Base-by-base conservation (phyloP, 805 yeast species). In the Henningerozyma blattae region DNA sequence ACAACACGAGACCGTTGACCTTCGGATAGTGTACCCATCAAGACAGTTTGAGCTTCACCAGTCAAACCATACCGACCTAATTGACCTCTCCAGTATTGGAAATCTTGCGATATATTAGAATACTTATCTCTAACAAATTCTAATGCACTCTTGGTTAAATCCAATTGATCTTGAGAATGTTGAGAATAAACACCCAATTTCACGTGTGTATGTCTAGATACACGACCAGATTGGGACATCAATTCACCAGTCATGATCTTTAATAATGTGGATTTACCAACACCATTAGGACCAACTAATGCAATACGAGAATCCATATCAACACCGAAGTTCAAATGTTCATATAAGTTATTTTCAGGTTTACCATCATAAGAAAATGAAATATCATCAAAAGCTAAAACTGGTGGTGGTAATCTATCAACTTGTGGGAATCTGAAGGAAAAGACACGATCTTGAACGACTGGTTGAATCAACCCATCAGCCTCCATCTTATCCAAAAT, bases 401-500 rank as follows among this genome's bases (percentile, higher is more conserved):
- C 98, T 59, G 98, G 98, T 44, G 98, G 98, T 43, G 98, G 98
- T 50, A 91, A 73, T 70, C 91, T 86, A 61, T 89, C 97, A 42
- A 87, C 94, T 27, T 78, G 86, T 34, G 96, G 85, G 74, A 91
- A 91, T 53, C 81, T 72, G 76, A 91, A 91, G 2, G 91, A 75
- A 62, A 91, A 91, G 18, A 87, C 95, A 66, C 75, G 85, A 62
- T 91, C 98, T 34, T 82, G 80, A 37, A 74, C 86, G 49, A 91
- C 98, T 35, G 94, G 79, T 65, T 83, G 83, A 54, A 91, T 82
- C 53, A 82, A 71, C 56, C 98, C 98, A 60, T 91, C 98, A 49
- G 98, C 97, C 68, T 91, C 98, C 98, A 91, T 91, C 79, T 91
- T 91, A 67, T 91, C 98, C 62, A 91, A 72, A 59, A 91, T 91